Base-by-base conservation (phyloP, 2,329 filamentous ascomycete genomes). In the Pseudogymnoascus pannorum region DNA sequence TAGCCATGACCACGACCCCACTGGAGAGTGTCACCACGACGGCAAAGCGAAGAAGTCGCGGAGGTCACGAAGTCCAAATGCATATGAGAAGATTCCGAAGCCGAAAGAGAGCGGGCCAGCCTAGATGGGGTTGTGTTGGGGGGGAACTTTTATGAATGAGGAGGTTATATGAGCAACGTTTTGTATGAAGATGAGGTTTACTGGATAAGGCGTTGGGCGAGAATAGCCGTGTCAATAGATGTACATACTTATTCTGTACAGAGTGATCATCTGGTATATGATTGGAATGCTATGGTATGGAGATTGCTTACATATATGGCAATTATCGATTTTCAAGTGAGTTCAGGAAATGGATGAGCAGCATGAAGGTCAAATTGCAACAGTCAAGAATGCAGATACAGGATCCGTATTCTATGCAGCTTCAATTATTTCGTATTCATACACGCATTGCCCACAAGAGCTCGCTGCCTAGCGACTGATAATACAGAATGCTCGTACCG, bases 41-140 rank as follows among this genome's bases (percentile, higher is more conserved):
- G 73, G 76, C 63, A 70, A 69, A 70, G 74, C 60, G 63, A 72
- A 75, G 66, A 73, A 73, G 61, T 68, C 68, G 59, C 64, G 60
- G 20, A 74, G 83, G 66, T 79, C 77, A 68, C 84, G 87, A 16
- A 91, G 88, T 69, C 89, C 89, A 20, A 93, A 93, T 73, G 89
- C 89, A 1, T 93, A 93, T 70, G 89, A 93, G 75, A 88, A 87
- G 74, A 82, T 91, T 72, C 86, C 86, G 9, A 84, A 82, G 72
- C 78, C 79, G 29, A 83, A 81, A 22, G 33, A 36, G 57, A 58
- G n/a, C 14, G 57, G 57, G 8, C 33, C 33, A 5, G 48, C 48
- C 2, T 54, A 54, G 44, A 16, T 24, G 5, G 40, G 2, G 40
- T 20, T 11, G 3, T 11, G 16, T 40, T 2, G 18, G 12, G n/a